Percentiles rank a stretch among this genome's conserved stretches.
phyloP scores from a whole-genome alignment of 257 asterid species.

The Anisodus tanguticus region DNA sequence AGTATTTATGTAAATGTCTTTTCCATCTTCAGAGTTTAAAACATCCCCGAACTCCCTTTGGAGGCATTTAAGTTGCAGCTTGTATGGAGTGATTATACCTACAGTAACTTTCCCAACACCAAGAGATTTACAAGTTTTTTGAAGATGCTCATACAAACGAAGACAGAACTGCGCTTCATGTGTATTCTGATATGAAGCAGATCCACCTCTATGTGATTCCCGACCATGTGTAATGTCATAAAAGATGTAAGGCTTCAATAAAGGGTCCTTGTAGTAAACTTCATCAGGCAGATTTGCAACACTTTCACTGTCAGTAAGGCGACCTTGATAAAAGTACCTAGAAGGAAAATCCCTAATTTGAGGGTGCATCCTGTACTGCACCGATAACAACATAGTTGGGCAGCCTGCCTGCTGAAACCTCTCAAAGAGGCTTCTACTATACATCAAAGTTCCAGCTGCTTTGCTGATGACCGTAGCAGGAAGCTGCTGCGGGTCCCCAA shows the following conservation, averaged over 20 bases:
- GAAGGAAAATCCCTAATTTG: slow-evolving; percentile 97
- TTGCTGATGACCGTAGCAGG: slow-evolving; percentile 99
- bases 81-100: slow-evolving; percentile 97
- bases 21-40: slow-evolving; percentile 88
- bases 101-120: slow-evolving; percentile 84
- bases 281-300: slow-evolving; percentile 75
- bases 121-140: slow-evolving; percentile 61
- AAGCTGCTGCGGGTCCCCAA: slow-evolving; percentile 99
- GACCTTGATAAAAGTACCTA: slow-evolving; percentile 94
- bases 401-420: slow-evolving; percentile 99
- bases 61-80: slow-evolving; percentile 94
- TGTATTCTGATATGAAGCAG: slow-evolving; percentile 89
- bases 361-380: slow-evolving; percentile 98
- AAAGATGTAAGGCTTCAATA: slow-evolving; percentile 82
- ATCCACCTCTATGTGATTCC: slow-evolving; percentile 97
- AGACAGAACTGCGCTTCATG: slow-evolving; percentile 97
- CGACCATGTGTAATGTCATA: slow-evolving; percentile 86
- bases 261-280: slow-evolving; percentile 76
- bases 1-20: slow-evolving; percentile 89
- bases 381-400: slow-evolving; percentile 95
- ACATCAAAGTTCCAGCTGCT: slow-evolving; percentile 95
- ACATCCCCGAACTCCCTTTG: slow-evolving; percentile 93
- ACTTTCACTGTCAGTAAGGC: slow-evolving; percentile 95
- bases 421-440: slow-evolving; percentile 98
- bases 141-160: slow-evolving; percentile 91